These are phyloP conservation scores for Nidula microcarpa DNA, from an alignment of 768 basidiomycete species.

Conservation along the genomic window DNA sequence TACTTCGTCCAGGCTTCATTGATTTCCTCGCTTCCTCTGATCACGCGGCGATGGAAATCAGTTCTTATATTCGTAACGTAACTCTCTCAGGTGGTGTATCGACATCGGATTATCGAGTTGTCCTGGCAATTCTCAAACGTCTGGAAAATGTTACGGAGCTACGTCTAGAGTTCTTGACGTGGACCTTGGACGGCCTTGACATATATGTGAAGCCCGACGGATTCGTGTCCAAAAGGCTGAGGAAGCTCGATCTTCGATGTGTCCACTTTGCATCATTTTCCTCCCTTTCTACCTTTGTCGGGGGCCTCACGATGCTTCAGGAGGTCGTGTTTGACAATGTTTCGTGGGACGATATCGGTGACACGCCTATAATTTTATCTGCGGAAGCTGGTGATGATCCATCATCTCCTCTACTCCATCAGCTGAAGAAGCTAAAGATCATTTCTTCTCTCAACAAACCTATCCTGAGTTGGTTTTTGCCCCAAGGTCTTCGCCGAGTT, in stretches of 20 bases:
- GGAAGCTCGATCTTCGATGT: conserved; percentile 38
- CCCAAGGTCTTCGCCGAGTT: background rate
- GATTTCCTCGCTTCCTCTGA: conserved; percentile 19
- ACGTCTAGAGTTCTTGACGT: background rate
- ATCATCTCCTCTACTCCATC: conserved; percentile 1
- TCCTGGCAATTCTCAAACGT: background rate
- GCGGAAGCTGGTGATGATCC: background rate
- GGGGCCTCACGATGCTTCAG: conserved; percentile 48
- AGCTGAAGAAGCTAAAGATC: conserved; percentile 34
- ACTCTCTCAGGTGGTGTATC: conserved; percentile 15
- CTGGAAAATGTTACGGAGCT: background rate
- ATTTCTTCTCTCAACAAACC: conserved; percentile 18
- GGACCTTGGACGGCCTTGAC: background rate
- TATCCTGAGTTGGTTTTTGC: conserved; percentile 23
- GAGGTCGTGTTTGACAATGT: conserved; percentile 43
- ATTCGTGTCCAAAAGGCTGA: conserved; percentile 42
- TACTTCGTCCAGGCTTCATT: conserved; percentile 21
- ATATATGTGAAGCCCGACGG: conserved; percentile 20
- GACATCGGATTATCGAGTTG: background rate
- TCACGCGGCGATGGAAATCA: conserved; percentile 17
- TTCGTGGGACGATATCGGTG: conserved; percentile 26
- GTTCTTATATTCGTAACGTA: conserved; percentile 24
- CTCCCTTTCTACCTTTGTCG: conserved; percentile 46
- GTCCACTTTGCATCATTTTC: conserved; percentile 30
- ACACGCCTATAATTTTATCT: background rate